phyloP scores from a whole-genome alignment of 345 rosid genomes.

The Rhodamnia argentea region DNA sequence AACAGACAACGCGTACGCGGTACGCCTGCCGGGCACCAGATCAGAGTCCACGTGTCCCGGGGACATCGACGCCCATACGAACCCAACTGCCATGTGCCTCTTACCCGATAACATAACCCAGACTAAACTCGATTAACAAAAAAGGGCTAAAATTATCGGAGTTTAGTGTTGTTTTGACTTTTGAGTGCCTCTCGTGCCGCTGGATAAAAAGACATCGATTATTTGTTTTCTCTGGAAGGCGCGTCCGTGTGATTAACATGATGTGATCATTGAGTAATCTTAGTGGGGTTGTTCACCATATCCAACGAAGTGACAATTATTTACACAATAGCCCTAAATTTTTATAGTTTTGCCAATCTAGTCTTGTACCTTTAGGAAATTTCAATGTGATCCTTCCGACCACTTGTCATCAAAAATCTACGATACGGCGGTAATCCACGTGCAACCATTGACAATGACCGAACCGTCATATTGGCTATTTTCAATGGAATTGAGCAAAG shows the following conservation, averaged over 20 bases:
- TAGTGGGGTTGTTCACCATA: neutral
- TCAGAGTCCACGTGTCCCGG: neutral
- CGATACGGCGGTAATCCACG: rapidly evolving
- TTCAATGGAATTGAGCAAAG: neutral
- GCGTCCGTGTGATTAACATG: neutral
- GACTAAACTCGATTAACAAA: neutral
- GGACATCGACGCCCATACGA: neutral
- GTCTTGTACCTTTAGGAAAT: neutral
- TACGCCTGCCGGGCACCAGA: neutral
- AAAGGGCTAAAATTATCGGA: neutral
- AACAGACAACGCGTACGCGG: neutral
- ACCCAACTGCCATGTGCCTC: neutral
- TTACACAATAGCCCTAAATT: rapidly evolving
- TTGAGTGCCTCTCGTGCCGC: neutral
- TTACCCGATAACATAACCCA: neutral
- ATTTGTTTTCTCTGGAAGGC: neutral
- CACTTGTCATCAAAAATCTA: rapidly evolving
- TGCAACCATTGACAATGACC: too few relatives aligned
- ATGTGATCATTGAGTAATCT: neutral
- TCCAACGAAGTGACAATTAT: neutral
- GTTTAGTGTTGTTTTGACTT: neutral
- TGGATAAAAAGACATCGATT: neutral
- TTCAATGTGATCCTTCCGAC: rapidly evolving
- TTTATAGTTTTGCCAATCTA: neutral
- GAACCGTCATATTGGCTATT: neutral